A percentile compares a stretch with the other conserved stretches of the same genome.
Conservation (phyloP, 371 early-diverging fungal species). For the Circinella umbellata region DNA sequence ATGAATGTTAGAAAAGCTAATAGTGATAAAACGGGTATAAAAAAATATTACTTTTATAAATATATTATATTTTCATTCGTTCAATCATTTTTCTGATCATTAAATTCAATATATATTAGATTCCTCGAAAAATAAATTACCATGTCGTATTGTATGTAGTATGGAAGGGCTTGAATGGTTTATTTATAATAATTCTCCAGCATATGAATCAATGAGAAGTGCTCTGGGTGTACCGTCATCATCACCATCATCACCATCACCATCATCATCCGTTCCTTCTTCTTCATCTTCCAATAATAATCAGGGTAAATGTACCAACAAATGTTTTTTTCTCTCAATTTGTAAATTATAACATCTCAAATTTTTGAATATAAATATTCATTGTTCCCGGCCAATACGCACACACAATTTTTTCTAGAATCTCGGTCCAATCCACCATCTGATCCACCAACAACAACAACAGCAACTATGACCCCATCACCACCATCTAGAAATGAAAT, state of each 20-base stretch:
- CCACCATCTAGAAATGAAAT: background rate
- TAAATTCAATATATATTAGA: background rate
- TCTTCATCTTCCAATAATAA: background rate
- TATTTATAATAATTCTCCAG: slow-evolving; percentile 81
- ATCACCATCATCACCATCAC: background rate
- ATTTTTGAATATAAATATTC: too few species aligned
- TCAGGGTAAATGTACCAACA: too few species aligned
- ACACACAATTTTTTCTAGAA: background rate
- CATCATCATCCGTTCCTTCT: background rate
- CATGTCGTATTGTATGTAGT: slow-evolving; percentile 73
- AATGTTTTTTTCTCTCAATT: too few species aligned
- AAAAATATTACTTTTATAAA: background rate
- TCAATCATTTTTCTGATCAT: too few species aligned
- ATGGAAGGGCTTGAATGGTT: slow-evolving; percentile 86
- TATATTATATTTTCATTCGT: background rate
- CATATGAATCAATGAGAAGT: slow-evolving; percentile 69
- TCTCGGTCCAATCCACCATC: background rate
- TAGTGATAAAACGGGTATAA: slow-evolving; percentile 30
- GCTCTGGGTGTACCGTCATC: slow-evolving; percentile 49
- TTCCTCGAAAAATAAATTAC: slow-evolving; percentile 31
- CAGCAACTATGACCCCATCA: background rate
- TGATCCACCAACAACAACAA: background rate
- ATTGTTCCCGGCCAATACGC: too few species aligned
- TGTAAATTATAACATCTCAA: too few species aligned
- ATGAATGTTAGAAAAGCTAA: slow-evolving; percentile 64